Conservation (phyloP, 345 rosid genomes). For the Jatropha curcas region DNA sequence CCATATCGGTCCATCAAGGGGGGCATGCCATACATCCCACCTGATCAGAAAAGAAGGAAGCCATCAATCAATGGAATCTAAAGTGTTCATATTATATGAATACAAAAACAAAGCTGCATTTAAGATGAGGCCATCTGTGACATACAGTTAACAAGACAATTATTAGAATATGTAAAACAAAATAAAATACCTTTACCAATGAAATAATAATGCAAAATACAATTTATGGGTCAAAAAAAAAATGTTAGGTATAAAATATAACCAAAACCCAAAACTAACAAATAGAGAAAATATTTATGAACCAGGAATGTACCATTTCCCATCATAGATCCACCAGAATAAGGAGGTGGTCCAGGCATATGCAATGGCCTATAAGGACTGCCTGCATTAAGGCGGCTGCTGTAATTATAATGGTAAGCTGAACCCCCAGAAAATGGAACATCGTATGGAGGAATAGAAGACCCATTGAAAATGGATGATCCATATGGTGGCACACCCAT, state of each 20-base stretch:
- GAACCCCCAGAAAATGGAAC: conserved; percentile 88
- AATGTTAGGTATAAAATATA: background rate
- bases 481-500: conserved; percentile 94
- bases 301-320: conserved; percentile 53
- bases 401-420: conserved; percentile 84
- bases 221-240: no score
- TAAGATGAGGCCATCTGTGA: background rate
- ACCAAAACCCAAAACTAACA: background rate
- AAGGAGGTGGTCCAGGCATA: conserved; percentile 81
- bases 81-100: background rate
- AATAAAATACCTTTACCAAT: background rate
- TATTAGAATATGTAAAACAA: background rate
- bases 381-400: conserved; percentile 68
- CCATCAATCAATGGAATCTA: background rate
- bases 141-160: background rate
- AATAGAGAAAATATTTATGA: background rate
- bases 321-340: conserved; percentile 85
- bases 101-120: background rate
- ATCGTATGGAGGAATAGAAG: conserved; percentile 86
- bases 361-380: conserved; percentile 85
- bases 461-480: conserved; percentile 72
- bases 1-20: conserved; percentile 91
- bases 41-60: conserved; percentile 34
- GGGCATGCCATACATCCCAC: conserved; percentile 84
- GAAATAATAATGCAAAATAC: no score